Evolutionary conservation across 2,329 filamentous ascomycete species (phyloP).

Genomic region (Fusarium drepaniforme): DNA sequence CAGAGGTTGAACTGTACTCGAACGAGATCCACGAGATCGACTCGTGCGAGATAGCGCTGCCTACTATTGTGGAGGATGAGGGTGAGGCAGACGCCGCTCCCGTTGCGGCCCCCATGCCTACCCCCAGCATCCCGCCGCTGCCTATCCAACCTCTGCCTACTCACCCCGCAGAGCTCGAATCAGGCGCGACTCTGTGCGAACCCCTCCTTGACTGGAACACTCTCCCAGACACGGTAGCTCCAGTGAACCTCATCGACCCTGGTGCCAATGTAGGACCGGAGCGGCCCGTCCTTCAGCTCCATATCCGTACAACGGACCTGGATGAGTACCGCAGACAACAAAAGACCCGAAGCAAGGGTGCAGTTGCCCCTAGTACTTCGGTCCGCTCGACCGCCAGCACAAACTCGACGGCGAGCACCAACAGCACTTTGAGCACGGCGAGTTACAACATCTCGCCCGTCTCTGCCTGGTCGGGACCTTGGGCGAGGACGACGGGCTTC

Average conservation of each 20-base stretch:
- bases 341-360: constrained; percentile 53
- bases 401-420: constrained; percentile 51
- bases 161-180: constrained; percentile 43
- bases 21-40: constrained; percentile 67
- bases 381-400: constrained; percentile 59
- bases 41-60: constrained; percentile 57
- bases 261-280: constrained; percentile 29
- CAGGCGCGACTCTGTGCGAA: constrained; percentile 34
- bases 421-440: constrained; percentile 54
- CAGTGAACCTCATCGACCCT: constrained; percentile 40
- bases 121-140: constrained; percentile 34
- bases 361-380: constrained; percentile 61
- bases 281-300: constrained; percentile 55
- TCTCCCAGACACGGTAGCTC: constrained; percentile 40
- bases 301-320: constrained; percentile 55
- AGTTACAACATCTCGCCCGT: constrained; percentile 61
- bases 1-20: constrained; percentile 59
- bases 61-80: constrained; percentile 45
- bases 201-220: constrained; percentile 46
- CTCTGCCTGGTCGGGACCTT: constrained; percentile 56
- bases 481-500: constrained; percentile 55
- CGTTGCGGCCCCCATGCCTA: constrained; percentile 22
- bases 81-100: constrained; percentile 38
- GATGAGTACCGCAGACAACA: constrained; percentile 47
- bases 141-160: constrained; percentile 37